A percentile compares a stretch with the other conserved stretches of the same genome.
These are phyloP conservation scores for Eleusine indica DNA, from an alignment of 176 grass and related monocot genomes.

Conservation along the genomic window DNA sequence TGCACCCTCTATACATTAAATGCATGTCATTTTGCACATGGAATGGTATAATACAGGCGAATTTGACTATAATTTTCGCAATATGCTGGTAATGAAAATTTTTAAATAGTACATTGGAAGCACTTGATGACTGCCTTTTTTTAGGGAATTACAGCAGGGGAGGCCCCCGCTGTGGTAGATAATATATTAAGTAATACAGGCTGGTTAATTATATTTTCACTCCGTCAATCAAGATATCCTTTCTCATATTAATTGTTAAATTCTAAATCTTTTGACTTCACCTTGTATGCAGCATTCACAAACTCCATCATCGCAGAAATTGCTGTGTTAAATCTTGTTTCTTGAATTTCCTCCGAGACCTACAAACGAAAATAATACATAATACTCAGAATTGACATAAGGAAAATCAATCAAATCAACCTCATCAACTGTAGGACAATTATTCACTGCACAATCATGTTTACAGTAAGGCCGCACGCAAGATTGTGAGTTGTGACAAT, in stretches of 20 bases:
- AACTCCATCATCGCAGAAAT: slow-evolving; percentile 99
- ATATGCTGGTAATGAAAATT: background rate
- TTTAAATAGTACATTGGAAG: background rate
- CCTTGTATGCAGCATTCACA: slow-evolving; percentile 98
- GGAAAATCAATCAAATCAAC: slow-evolving; percentile 21
- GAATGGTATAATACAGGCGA: background rate
- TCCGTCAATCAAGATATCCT: background rate
- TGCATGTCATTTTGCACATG: background rate
- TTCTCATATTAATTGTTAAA: background rate
- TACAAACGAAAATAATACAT: slow-evolving; percentile 45
- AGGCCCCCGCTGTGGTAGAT: too few relatives aligned
- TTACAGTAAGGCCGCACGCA: background rate
- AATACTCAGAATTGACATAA: background rate
- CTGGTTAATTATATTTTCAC: background rate
- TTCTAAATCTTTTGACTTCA: slow-evolving; percentile 17
- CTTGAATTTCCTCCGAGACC: slow-evolving; percentile 89
- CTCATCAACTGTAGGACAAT: background rate
- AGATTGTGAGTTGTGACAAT: slow-evolving; percentile 13
- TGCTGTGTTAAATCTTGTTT: slow-evolving; percentile 96
- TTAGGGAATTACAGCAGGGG: too few relatives aligned
- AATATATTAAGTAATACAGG: too few relatives aligned
- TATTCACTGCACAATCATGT: background rate
- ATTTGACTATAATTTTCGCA: background rate
- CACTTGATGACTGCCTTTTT: background rate
- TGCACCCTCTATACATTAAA: background rate